Percentiles rank a stretch among this genome's conserved stretches.
phyloP scores from a whole-genome alignment of 139 green algal genomes.

The Chlamydomonas sp. region DNA sequence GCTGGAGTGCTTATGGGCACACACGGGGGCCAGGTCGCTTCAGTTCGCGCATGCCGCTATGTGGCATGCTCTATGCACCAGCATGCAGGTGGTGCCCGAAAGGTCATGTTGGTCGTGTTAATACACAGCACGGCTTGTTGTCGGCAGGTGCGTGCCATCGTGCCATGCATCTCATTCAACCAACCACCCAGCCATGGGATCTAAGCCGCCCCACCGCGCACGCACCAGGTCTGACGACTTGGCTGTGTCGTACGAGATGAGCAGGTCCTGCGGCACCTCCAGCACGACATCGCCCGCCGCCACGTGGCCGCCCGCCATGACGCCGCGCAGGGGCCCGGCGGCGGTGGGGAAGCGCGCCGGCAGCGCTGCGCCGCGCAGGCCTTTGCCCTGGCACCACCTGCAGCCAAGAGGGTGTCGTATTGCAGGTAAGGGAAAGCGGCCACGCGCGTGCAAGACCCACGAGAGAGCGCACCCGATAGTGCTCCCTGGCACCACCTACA shows the following conservation, averaged over 20 bases:
- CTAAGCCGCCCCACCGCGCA: neutral
- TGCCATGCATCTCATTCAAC: no score
- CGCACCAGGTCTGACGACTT: conserved; percentile 64
- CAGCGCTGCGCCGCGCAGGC: conserved; percentile 11
- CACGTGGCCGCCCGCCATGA: conserved; percentile 47
- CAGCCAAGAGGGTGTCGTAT: neutral
- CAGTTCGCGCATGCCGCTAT: neutral
- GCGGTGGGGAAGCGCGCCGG: conserved; percentile 17
- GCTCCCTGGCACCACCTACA: no score
- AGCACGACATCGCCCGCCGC: conserved; percentile 52
- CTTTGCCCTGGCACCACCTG: conserved; percentile 33
- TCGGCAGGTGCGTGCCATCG: no score
- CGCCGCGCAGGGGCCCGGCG: conserved; percentile 52
- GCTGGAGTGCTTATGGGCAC: no score
- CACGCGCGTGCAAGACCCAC: no score
- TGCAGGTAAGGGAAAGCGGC: no score
- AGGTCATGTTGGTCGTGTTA: no score
- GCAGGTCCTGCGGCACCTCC: conserved; percentile 46
- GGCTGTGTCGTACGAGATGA: conserved; percentile 71
- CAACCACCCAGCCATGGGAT: no score
- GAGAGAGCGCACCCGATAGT: no score
- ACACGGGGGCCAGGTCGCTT: neutral
- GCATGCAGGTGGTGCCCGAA: no score
- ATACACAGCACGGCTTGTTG: no score
- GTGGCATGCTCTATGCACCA: no score